Percentiles rank a stretch among this genome's conserved stretches.
These are phyloP conservation scores for Lodderomyces orthopsilosis DNA, from an alignment of 1,139 yeast species.

Conservation along the genomic window DNA sequence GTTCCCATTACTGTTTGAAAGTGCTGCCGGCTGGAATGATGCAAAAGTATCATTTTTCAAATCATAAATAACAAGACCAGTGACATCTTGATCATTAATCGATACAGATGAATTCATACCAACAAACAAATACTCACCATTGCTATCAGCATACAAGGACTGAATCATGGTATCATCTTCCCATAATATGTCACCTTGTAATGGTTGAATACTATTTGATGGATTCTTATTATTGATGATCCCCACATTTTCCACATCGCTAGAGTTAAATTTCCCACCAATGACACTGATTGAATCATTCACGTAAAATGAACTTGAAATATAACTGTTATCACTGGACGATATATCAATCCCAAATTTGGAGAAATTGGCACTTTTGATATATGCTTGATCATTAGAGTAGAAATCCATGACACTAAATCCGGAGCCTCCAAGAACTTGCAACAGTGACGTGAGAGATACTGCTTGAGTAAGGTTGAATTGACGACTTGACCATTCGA, in stretches of 20 bases:
- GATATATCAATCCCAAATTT: constrained; percentile 23
- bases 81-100: constrained; percentile 22
- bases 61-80: constrained; percentile 55
- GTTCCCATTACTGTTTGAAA: constrained; percentile 24
- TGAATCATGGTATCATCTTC: constrained; percentile 34
- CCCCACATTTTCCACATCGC: constrained; percentile 29
- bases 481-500: constrained; percentile 34
- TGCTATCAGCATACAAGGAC: constrained; percentile 40
- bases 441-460: constrained; percentile 22
- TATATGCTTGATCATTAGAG: constrained; percentile 30
- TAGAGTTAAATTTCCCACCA: constrained; percentile 44
- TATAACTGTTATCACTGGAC: constrained; percentile 32
- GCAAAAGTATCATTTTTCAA: constrained; percentile 38
- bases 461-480: constrained; percentile 39
- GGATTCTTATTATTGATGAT: constrained; percentile 35
- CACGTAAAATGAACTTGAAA: constrained; percentile 39
- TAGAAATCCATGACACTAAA: constrained; percentile 39
- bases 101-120: constrained; percentile 51
- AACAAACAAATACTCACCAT: constrained; percentile 38
- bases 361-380: constrained; percentile 21
- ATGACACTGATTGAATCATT: constrained; percentile 51
- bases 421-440: constrained; percentile 39
- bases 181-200: constrained; percentile 38
- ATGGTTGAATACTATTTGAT: constrained; percentile 22
- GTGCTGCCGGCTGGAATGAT: constrained; percentile 47